A percentile compares a stretch with the other conserved stretches of the same genome.
Evolutionary conservation across 2,329 filamentous ascomycete species (phyloP).

Genomic region (Stachybotrys elegans): DNA sequence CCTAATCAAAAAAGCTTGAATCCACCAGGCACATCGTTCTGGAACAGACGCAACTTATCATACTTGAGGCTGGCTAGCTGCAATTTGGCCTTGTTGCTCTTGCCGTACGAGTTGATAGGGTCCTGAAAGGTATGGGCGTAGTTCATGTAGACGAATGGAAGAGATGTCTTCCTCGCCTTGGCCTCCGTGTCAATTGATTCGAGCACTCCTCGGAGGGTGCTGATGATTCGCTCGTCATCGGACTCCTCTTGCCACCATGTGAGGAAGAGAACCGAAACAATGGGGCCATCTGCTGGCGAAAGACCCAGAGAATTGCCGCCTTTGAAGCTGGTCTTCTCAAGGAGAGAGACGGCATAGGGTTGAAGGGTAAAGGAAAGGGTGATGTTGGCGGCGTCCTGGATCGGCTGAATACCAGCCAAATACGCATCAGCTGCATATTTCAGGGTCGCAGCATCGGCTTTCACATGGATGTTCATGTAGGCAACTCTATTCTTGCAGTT

Average conservation of each 20-base stretch:
- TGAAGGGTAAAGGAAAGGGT: not conserved
- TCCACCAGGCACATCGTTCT: conserved; percentile 12
- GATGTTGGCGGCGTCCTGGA: not conserved
- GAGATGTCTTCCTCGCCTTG: not conserved
- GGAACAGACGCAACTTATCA: conserved; percentile 23
- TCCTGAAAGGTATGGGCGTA: conserved; percentile 31
- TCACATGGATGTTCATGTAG: not conserved
- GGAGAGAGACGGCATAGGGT: not conserved
- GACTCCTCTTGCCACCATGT: not conserved
- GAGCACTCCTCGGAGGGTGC: not conserved
- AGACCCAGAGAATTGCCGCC: not conserved
- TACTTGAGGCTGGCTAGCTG: conserved; percentile 18
- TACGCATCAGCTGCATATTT: not conserved
- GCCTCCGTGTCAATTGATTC: not conserved
- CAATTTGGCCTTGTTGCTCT: conserved; percentile 21
- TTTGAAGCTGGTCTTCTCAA: not conserved
- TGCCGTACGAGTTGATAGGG: conserved; percentile 28
- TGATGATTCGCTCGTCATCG: not conserved
- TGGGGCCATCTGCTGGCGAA: not conserved
- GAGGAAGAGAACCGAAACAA: not conserved
- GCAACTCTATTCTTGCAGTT: not conserved
- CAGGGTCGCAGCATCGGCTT: not conserved
- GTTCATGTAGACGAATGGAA: conserved; percentile 27
- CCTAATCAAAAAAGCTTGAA: conserved; percentile 6
- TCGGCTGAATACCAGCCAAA: not conserved